phyloP scores from a whole-genome alignment of 169 alveolate species.

The Theileria luwenshuni region DNA sequence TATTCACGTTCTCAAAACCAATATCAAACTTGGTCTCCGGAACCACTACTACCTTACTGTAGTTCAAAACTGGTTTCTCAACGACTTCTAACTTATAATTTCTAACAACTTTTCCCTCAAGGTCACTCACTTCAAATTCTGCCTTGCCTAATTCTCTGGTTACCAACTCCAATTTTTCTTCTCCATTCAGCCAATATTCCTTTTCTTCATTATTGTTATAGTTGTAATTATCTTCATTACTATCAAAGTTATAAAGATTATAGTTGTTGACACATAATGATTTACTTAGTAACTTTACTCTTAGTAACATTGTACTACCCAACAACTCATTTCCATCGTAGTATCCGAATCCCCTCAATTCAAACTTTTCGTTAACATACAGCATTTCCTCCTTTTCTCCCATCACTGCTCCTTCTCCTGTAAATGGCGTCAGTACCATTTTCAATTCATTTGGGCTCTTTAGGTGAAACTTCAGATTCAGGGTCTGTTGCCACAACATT shows the following conservation, averaged over 20 bases:
- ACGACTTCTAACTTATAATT: neutral
- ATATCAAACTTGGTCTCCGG: conserved; percentile 9
- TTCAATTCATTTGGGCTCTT: conserved; percentile 3
- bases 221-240: too few relatives aligned
- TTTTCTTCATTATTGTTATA: too few relatives aligned
- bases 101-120: neutral
- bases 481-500: neutral
- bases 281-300: too few relatives aligned
- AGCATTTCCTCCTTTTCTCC: conserved; percentile 9
- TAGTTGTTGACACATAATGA: too few relatives aligned
- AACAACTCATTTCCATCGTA: neutral
- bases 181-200: conserved; percentile 1
- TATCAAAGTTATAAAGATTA: too few relatives aligned
- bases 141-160: conserved; percentile 6
- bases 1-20: neutral
- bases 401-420: neutral
- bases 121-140: neutral
- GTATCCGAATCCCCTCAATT: neutral
- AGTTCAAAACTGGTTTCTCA: neutral
- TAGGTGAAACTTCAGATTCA: neutral
- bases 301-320: neutral
- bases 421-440: neutral
- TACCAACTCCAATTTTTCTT: neutral
- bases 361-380: conserved; percentile 11
- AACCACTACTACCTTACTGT: neutral